Base-by-base conservation (phyloP, 2,329 filamentous ascomycete species). In the Lasiodiplodia citricola region DNA sequence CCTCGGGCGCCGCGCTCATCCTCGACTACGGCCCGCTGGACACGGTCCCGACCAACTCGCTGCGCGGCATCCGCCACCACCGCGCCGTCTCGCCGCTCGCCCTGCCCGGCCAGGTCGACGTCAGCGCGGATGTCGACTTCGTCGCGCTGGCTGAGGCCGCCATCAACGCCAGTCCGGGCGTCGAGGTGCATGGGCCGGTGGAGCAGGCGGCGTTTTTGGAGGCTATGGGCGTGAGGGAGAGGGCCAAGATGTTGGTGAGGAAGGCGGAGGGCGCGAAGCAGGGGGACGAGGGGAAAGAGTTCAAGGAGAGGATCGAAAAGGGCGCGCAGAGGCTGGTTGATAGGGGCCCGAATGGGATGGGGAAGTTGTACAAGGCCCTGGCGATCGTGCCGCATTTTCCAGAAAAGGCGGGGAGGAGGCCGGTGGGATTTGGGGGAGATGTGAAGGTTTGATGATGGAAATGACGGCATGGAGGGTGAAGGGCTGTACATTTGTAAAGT, bases 91-190 rank as follows among this genome's bases (percentile, higher is more conserved):
- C 90, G 25, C 93, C 96, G 4, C 93, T 99, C 74, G 85, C 87
- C 0, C 85, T 88, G 6, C 92, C 96, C 0, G 96, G 96, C 0
- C 87, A 91, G 31, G 94, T 96, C 2, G 96, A 99, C 77, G 84
- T 99, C 25, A 94, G 90, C 72, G 95, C 92, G 0, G 95, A 99
- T 76, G 96, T 99, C 0, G 96, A 99, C 79, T 99, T 99, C 77
- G 87, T 88, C 0, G 93, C 91, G 13, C 83, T 99, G 1, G 94
- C 94, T 0, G 94, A 98, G 77, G 86, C 91, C 1, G 94, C 94
- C 0, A 86, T 92, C 56, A 83, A 87, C 50, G 92, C 92, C 0
- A 94, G 91, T 72, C 87, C 90, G 1, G 91, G 90, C 1, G 89
- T 98, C 4, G 96, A 99, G 80, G 92, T 97, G 7, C 94, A 98